These are phyloP conservation scores for Conoideocrella luteorostrata DNA, from an alignment of 2,329 filamentous ascomycete genomes.

Conservation along the genomic window DNA sequence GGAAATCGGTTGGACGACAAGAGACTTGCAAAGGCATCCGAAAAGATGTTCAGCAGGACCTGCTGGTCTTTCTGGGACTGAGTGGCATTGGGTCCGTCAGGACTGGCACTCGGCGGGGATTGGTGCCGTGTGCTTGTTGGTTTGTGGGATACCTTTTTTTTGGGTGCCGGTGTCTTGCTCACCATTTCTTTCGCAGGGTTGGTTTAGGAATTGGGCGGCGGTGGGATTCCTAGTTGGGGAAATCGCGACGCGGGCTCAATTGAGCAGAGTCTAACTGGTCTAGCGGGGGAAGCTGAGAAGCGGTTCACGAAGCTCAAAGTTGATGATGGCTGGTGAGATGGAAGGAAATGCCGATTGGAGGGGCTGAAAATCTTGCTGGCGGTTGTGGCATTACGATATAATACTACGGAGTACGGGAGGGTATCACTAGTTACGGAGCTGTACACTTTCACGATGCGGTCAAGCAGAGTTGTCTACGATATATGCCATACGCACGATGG, in stretches of 20 bases:
- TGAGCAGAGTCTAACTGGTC: too few species aligned
- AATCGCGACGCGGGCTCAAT: too few species aligned
- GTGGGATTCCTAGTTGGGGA: neutral
- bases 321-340: neutral
- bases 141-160: neutral
- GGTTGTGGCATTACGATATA: too few species aligned
- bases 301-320: neutral
- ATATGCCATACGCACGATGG: too few species aligned
- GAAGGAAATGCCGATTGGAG: slow-evolving; percentile 2
- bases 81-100: neutral
- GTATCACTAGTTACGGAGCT: too few species aligned
- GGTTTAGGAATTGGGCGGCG: neutral
- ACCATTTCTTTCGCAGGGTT: slow-evolving; percentile 5
- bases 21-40: slow-evolving; percentile 50
- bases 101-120: neutral
- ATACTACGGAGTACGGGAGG: too few species aligned
- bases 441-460: too few species aligned
- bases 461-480: too few species aligned
- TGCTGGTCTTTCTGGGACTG: slow-evolving; percentile 46
- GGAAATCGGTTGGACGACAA: slow-evolving; percentile 42
- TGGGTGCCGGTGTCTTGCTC: slow-evolving; percentile 3
- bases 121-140: neutral
- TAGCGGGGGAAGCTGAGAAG: too few species aligned
- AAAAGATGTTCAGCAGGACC: slow-evolving; percentile 67
- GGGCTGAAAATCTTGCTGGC: too few species aligned